Evolutionary conservation across 495 filamentous ascomycete species (phyloP), one percentile per base, ranked within the genome.

Genomic region (Acidomyces sp.): DNA sequence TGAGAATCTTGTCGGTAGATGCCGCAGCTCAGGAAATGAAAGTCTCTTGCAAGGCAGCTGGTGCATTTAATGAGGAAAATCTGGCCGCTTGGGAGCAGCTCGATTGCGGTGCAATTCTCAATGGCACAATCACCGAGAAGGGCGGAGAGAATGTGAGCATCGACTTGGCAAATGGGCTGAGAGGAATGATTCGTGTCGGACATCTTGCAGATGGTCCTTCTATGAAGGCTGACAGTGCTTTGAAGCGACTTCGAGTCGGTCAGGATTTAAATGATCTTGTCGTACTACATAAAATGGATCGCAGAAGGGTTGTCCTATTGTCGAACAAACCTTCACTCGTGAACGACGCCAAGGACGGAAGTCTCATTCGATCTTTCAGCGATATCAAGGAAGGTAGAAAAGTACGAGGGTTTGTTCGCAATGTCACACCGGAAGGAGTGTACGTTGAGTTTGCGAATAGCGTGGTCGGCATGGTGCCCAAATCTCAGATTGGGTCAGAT

Each of bases 1-100:
- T 94, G 23, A 78, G 82, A 49, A 75, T 90, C 16, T 49, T 90
- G 29, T 80, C 77, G 46, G 77, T 95, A 25, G 79, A 94, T 59
- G 60, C 72, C 0, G 68, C 77, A 34, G 70, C 70, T 27, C 64
- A 66, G 43, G 77, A 78, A 49, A 73, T 97, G 51, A 75, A 78
- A 30, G 82, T 97, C 30, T 93, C 88, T 25, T 96, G 92, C 72
- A 93, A 87, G 64, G 84, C 93, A 46, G 81, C 83, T 2, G 74
- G 74, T 12, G 68, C 70, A 0, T 86, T 85, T 51, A 79, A 77
- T 12, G 66, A 78, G 9, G 73, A 77, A 27, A 83, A 88, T 52
- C 76, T 83, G 53, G 68, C 71, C 34, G 78, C 81, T 12, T 75
- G 93, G 41, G 71, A 80, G 39, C 71, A 74, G 23, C 63, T 93